phyloP scores from a whole-genome alignment of 78 protist species.

The Isochrysis galbana region DNA sequence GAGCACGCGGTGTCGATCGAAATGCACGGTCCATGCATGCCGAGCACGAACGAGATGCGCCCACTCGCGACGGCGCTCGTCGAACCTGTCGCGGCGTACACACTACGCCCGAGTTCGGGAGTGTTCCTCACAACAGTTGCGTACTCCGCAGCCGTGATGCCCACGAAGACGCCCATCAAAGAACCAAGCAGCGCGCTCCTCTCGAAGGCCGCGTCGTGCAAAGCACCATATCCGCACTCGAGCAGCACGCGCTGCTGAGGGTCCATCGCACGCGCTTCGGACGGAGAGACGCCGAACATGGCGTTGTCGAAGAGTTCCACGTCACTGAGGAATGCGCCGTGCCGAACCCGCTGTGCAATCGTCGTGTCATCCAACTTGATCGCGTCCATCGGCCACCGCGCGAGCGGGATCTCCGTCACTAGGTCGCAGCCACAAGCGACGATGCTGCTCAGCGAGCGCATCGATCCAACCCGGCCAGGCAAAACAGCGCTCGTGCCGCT shows the following conservation, averaged over 20 bases:
- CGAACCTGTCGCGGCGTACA: background rate
- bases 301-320: background rate
- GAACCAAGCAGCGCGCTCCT: background rate
- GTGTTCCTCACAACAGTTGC: background rate
- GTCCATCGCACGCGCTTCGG: constrained; percentile 19
- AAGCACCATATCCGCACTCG: background rate
- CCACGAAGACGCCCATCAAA: background rate
- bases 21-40: constrained; percentile 76
- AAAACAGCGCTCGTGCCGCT: background rate
- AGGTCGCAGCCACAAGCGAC: background rate
- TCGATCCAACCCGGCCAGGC: background rate
- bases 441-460: background rate
- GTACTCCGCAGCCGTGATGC: background rate
- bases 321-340: background rate
- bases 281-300: background rate
- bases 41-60: constrained; percentile 71
- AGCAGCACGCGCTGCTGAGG: constrained; percentile 31
- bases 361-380: background rate
- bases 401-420: background rate
- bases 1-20: constrained; percentile 88
- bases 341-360: background rate
- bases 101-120: too few species aligned
- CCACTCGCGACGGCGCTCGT: background rate
- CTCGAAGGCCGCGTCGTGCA: background rate
- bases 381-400: background rate